phyloP scores from a whole-genome alignment of 169 alveolate species.

The Plasmodium vinckei region DNA sequence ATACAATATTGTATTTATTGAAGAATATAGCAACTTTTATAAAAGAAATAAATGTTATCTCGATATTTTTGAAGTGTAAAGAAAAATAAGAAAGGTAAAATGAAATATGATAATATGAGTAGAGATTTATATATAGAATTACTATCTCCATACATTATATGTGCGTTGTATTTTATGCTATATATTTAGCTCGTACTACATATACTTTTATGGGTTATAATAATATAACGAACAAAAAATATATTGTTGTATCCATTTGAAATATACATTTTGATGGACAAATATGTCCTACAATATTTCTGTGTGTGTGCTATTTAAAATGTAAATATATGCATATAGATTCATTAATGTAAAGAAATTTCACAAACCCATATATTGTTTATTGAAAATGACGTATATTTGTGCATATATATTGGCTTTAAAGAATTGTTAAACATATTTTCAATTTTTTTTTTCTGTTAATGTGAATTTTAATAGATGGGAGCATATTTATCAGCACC shows the following conservation, averaged over 20 bases:
- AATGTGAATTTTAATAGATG: conserved; percentile 83
- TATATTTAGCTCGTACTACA: too few relatives aligned
- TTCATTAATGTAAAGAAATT: too few relatives aligned
- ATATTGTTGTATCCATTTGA: too few relatives aligned
- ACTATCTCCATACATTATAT: background rate
- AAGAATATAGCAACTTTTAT: conserved; percentile 1
- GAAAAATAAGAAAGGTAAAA: conserved; percentile 49
- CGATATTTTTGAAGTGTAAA: conserved; percentile 19
- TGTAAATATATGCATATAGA: too few relatives aligned
- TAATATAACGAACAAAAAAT: too few relatives aligned
- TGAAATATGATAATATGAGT: conserved; percentile 9
- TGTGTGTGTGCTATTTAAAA: too few relatives aligned
- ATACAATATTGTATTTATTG: conserved; percentile 17
- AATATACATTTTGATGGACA: too few relatives aligned
- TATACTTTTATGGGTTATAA: too few relatives aligned
- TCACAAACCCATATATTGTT: too few relatives aligned
- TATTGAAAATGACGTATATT: too few relatives aligned
- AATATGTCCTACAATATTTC: too few relatives aligned
- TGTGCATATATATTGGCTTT: background rate
- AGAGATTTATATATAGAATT: background rate
- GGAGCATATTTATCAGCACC: conserved; percentile 94
- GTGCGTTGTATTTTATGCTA: too few relatives aligned
- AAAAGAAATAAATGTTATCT: conserved; percentile 30
- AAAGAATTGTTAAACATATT: background rate
- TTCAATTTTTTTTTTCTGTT: background rate